Base-by-base conservation (phyloP, 352 stramenopile genomes). In the Phytopythium oedochilum region DNA sequence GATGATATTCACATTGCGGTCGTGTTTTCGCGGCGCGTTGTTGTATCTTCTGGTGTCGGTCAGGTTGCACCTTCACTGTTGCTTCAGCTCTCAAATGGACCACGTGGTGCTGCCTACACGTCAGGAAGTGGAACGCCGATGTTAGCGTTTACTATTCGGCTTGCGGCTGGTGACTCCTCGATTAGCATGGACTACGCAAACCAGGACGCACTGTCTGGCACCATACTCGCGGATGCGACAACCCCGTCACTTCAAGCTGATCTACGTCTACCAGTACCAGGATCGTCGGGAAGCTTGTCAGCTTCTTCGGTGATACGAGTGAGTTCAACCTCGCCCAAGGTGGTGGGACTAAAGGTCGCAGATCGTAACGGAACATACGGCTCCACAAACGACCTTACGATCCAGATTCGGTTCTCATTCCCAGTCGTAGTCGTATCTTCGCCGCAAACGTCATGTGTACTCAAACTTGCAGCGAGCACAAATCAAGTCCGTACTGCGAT, bases 381-480 rank as follows among this genome's bases (percentile, higher is more conserved):
- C 3, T 52, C 77, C 0, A 49, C 48, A 14, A 75, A 88, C 35
- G 46, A 42, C 10, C 28, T 90, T 39, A 61, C 34, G 0, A 38
- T 92, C 25, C 63, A 59, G 18, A 64, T 90, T 0, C 52, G 53
- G 1, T 90, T 89, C 43, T 86, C 79, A 1, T 85, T 76, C 38
- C 71, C 57, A 6, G 75, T 90, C 4, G 65, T 68, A 14, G 72
- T 83, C 2, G 52, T 66, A 25, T 34, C 56, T 7, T 29, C 10
- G 1, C 45, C 45, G 11, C 32, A 29, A 32, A 54, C 64, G 1
- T 59, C 52, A 1, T 87, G 83, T 28, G 29, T 45, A 0, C 45
- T 93, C 3, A 75, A 73, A 29, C 63, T 88, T 10, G 68, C 66
- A 6, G 46, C 84, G 4, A 74, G 75, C 2, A 68, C 70, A 17